Evolutionary conservation across 1,284 basidiomycete genomes (phyloP).

Genomic region (Marasmius tenuissimus): DNA sequence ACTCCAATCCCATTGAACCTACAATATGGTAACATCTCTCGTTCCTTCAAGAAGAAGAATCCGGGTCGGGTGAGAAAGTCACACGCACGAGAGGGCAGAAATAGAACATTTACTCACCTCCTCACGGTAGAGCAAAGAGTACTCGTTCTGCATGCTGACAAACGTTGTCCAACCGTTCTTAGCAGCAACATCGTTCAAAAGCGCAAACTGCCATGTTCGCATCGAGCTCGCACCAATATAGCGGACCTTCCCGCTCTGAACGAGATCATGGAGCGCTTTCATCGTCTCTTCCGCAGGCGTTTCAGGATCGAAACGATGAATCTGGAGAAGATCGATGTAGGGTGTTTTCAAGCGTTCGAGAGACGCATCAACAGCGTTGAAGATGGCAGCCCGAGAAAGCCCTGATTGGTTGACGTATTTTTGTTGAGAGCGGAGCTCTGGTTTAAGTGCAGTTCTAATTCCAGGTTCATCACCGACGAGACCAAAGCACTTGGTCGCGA

Average conservation of each 20-base stretch:
- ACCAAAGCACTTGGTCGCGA: slow-evolving; percentile 40
- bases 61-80: neutral
- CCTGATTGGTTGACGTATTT: slow-evolving; percentile 38
- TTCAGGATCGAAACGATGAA: slow-evolving; percentile 35
- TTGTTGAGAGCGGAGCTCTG: slow-evolving; percentile 8
- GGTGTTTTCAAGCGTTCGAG: slow-evolving; percentile 31
- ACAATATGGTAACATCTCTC: slow-evolving; percentile 21
- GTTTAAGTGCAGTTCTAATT: neutral
- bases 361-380: slow-evolving; percentile 34
- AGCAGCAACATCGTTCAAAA: slow-evolving; percentile 21
- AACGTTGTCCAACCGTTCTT: slow-evolving; percentile 27
- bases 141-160: slow-evolving; percentile 27
- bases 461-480: slow-evolving; percentile 15
- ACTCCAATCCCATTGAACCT: slow-evolving; percentile 20
- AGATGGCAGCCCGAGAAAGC: slow-evolving; percentile 35
- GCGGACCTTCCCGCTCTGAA: slow-evolving; percentile 37
- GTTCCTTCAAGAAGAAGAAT: slow-evolving; percentile 10
- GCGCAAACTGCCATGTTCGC: slow-evolving; percentile 31
- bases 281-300: slow-evolving; percentile 39
- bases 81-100: neutral
- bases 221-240: slow-evolving; percentile 41
- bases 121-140: slow-evolving; percentile 33
- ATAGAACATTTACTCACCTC: slow-evolving; percentile 22
- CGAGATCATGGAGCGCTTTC: slow-evolving; percentile 42
- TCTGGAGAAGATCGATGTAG: slow-evolving; percentile 37